Evolutionary conservation across 208 protist species (phyloP).

Genomic region (Crithidia brevicula): DNA sequence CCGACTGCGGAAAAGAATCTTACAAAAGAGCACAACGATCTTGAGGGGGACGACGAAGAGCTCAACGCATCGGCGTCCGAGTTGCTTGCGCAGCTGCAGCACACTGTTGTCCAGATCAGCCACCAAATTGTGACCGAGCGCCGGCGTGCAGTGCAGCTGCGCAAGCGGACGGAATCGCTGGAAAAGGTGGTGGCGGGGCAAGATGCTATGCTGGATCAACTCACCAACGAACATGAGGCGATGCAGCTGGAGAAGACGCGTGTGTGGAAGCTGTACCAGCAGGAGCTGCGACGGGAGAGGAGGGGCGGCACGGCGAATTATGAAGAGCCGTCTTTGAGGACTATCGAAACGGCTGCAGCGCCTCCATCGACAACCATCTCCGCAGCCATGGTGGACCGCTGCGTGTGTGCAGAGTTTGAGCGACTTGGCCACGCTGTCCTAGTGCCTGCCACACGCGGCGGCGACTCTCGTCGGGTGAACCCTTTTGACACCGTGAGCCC

Average conservation of each 20-base stretch:
- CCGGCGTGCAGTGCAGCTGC: constrained; percentile 33
- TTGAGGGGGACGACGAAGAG: too few relatives aligned
- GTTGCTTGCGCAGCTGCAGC: constrained; percentile 47
- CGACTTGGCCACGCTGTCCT: background rate
- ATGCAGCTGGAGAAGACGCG: constrained; percentile 36
- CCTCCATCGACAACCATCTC: constrained; percentile 29
- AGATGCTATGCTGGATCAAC: constrained; percentile 51
- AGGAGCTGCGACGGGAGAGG: constrained; percentile 25
- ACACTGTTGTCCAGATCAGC: constrained; percentile 49
- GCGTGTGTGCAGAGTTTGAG: constrained; percentile 14
- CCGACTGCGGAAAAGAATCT: too few relatives aligned
- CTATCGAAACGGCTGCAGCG: too few relatives aligned
- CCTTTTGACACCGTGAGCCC: constrained; percentile 35
- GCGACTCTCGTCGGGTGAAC: background rate
- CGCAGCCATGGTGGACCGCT: constrained; percentile 19
- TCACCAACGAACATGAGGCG: constrained; percentile 33
- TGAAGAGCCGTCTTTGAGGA: too few relatives aligned
- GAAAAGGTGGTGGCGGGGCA: constrained; percentile 44
- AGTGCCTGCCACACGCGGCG: background rate
- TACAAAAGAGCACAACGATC: too few relatives aligned
- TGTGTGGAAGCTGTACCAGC: constrained; percentile 37
- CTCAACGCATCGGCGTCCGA: constrained; percentile 30
- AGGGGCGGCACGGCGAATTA: background rate
- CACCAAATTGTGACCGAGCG: constrained; percentile 45
- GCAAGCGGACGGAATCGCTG: constrained; percentile 37